Evolutionary conservation across 352 stramenopile genomes (phyloP).

Genomic region (Pythium graminicola): DNA sequence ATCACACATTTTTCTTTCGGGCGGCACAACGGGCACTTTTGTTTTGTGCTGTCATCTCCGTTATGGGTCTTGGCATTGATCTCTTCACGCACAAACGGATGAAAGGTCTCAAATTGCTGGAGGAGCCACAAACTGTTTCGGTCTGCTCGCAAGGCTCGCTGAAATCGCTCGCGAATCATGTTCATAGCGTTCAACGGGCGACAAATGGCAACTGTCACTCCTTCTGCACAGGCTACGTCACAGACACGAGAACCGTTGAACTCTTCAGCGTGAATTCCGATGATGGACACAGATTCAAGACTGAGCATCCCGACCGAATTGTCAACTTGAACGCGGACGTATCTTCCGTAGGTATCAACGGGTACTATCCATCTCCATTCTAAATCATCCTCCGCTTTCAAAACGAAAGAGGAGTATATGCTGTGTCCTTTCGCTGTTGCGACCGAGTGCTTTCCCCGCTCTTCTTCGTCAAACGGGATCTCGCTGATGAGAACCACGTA

Average conservation of each 20-base stretch:
- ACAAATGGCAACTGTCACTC: conserved; percentile 50
- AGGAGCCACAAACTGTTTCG: conserved; percentile 37
- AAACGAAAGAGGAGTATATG: conserved; percentile 34
- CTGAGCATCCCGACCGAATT: conserved; percentile 42
- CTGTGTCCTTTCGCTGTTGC: conserved; percentile 45
- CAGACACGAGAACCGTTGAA: conserved; percentile 52
- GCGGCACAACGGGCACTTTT: conserved; percentile 23
- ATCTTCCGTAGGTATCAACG: conserved; percentile 48
- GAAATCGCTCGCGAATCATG: conserved; percentile 46
- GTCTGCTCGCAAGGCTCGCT: conserved; percentile 49
- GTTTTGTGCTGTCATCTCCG: background rate
- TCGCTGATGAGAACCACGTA: conserved; percentile 50
- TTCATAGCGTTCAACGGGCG: conserved; percentile 28
- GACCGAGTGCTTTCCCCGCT: conserved; percentile 58
- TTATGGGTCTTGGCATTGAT: background rate
- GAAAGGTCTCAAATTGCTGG: conserved; percentile 62
- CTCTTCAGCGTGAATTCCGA: conserved; percentile 32
- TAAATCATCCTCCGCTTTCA: conserved; percentile 20
- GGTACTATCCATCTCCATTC: conserved; percentile 39
- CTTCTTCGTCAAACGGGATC: conserved; percentile 48
- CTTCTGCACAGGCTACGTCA: conserved; percentile 52
- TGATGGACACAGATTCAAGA: conserved; percentile 39
- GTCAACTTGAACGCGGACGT: conserved; percentile 62
- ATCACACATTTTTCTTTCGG: conserved; percentile 24
- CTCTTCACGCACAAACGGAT: conserved; percentile 33